Base-by-base conservation (phyloP, 176 grass and related monocot species). In the Chloris gayana region DNA sequence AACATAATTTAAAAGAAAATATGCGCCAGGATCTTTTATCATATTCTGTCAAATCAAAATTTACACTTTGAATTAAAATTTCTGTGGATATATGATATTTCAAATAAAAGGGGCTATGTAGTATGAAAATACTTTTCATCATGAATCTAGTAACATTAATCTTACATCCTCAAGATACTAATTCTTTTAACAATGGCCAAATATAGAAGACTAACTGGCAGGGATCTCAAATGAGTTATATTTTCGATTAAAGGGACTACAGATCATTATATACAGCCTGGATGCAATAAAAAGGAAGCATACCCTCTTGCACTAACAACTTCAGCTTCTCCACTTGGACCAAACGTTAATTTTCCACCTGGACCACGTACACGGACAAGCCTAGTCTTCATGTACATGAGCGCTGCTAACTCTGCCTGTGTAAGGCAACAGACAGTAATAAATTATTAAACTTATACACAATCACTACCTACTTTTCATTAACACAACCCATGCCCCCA, bases 241-340 rank as follows among this genome's bases (percentile, higher is more conserved):
- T 29, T 61, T 27, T 29, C 0, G 11, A 29, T 14, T 21, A 29
- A 27, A 14, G 25, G 25, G 58, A 61, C 12, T 42, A 84, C 3
- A 84, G 80, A 67, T 22, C 56, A 62, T 39, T 69, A 73, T 13
- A 38, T 4, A 54, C 30, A 56, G 29, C 19, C 38, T 58, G 59
- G 29, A 59, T 67, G 69, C 33, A 37, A 83, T 73, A 8, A 67
- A 80, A 79, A 74, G 32, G 19, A 78, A 78, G 14, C 83, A 34
- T 87, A 98, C 92, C 95, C 95, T 83, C 90, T 78, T 76, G 95
- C 95, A 91, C 95, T 98, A 33, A 98, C 95, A 90, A 98, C 95
- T 85, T 98, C 92, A 84, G 92, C 92, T 89, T 98, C 95, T 80
- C 92, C 90, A 86, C 92, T 87, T 75, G 59, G 64, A 70, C 95